A percentile compares a stretch with the other conserved stretches of the same genome.
Conservation (phyloP, 768 basidiomycete genomes). For the Cystofilobasidium bisporidii region DNA sequence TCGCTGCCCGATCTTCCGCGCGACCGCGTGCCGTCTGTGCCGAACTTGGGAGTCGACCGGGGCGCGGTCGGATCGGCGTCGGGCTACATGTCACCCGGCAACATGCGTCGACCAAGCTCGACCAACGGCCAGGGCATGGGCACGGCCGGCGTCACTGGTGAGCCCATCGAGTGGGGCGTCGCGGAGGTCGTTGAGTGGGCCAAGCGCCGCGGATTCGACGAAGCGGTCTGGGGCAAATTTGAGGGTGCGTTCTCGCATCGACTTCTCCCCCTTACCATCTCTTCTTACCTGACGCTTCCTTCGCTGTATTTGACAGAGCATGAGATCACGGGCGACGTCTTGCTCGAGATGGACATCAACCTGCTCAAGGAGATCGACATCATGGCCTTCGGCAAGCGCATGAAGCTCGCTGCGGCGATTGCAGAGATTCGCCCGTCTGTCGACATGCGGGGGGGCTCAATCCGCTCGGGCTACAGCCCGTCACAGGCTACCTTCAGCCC, state of each 20-base stretch:
- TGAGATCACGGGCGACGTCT: conserved; percentile 95
- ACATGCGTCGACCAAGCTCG: conserved; percentile 9
- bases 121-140: conserved; percentile 1
- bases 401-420: conserved; percentile 87
- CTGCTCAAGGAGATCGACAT: conserved; percentile 93
- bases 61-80: neutral
- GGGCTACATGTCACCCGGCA: conserved; percentile 8
- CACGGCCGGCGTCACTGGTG: conserved; percentile 14
- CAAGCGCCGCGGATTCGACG: conserved; percentile 70
- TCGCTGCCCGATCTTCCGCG: neutral
- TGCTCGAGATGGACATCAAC: conserved; percentile 84
- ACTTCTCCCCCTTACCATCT: neutral
- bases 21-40: neutral
- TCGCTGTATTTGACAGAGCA: no score
- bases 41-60: neutral
- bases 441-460: conserved; percentile 50
- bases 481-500: neutral
- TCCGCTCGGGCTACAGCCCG: conserved; percentile 42
- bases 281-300: neutral
- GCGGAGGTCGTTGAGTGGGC: conserved; percentile 88
- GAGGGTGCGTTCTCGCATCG: conserved; percentile 50
- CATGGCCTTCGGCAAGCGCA: conserved; percentile 83
- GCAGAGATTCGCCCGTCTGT: conserved; percentile 59
- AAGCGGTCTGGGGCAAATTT: conserved; percentile 73
- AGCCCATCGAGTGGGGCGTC: conserved; percentile 59